These are phyloP conservation scores for Xylaria cubensis DNA, from an alignment of 495 filamentous ascomycete genomes.

Conservation along the genomic window DNA sequence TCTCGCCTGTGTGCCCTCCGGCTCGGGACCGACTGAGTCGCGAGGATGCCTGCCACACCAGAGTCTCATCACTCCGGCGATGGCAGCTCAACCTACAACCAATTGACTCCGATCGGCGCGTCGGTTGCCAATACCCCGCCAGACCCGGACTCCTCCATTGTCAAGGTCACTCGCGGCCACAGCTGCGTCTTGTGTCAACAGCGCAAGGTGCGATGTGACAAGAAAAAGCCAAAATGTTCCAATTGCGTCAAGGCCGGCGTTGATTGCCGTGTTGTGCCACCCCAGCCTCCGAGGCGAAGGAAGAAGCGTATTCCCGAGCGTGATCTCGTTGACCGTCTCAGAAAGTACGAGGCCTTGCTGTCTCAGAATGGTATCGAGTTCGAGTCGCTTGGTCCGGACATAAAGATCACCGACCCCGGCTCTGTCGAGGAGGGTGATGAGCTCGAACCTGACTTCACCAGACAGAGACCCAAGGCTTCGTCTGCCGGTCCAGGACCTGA, in stretches of 20 bases:
- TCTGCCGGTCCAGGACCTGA: constrained; percentile 35
- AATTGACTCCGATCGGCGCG: constrained; percentile 42
- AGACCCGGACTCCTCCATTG: constrained; percentile 44
- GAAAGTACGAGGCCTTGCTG: constrained; percentile 61
- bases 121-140: constrained; percentile 43
- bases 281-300: constrained; percentile 62
- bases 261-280: constrained; percentile 66
- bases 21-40: constrained; percentile 41
- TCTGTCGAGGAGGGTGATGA: constrained; percentile 56
- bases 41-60: constrained; percentile 43
- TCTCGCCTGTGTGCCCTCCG: constrained; percentile 29
- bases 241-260: constrained; percentile 67
- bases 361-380: constrained; percentile 58
- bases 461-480: constrained; percentile 37
- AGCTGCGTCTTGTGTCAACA: constrained; percentile 71
- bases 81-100: constrained; percentile 37
- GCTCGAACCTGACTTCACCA: constrained; percentile 54
- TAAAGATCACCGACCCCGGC: constrained; percentile 49
- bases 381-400: constrained; percentile 50
- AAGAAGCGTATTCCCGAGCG: constrained; percentile 62
- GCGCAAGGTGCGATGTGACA: constrained; percentile 72
- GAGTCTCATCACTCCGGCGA: constrained; percentile 44
- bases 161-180: constrained; percentile 61
- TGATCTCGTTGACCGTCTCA: constrained; percentile 58
- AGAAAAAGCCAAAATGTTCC: constrained; percentile 67